Evolutionary conservation across 129 eudicot species (phyloP), one percentile per base, ranked within the genome.

Genomic region (Saussurea involucrata): DNA sequence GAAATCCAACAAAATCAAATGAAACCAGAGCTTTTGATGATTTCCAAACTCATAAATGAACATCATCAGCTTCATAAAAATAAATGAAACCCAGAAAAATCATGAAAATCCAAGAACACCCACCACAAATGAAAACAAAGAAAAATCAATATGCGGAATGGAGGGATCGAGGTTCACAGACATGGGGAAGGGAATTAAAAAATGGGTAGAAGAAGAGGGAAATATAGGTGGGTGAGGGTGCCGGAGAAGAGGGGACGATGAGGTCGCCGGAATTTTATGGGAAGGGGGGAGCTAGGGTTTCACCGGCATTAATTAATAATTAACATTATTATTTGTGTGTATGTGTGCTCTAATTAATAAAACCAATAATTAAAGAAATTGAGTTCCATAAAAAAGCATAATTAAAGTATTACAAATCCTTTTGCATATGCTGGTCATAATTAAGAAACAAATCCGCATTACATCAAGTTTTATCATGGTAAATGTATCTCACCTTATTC

Each of bases 401-500:
- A 49, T 49, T 49, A 17, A 49, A 24, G 58, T 24, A 8, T 66
- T 13, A 66, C 18, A 28, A 66, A 66, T 31, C 71, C 71, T 27
- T 66, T 15, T 6, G 24, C 71, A 66, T 66, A 66, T 66, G 10
- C 4, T 68, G 34, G 21, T n/a, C 17, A 34, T 49, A 17, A 49
- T 17, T 9, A 34, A 73, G 77, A 73, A 21, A 20, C 15, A 2
- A 53, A 31, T 17, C 4, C n/a, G 3, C 31, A 27, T 53, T 72
- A 10, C 28, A n/a, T 27, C 24, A 32, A 32, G 13, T 32, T 44
- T 18, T 9, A 37, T 37, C 8, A 8, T 37, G 11, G 9, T 37
- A 37, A 37, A 37, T 37, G 15, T 63, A 57, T 8, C 81, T 86
- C 71, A 90, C 98, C 97, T 69, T 80, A 90, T 86, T 92, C 96